phyloP scores from a whole-genome alignment of 352 stramenopile genomes.

The Phytophthora vignae region DNA sequence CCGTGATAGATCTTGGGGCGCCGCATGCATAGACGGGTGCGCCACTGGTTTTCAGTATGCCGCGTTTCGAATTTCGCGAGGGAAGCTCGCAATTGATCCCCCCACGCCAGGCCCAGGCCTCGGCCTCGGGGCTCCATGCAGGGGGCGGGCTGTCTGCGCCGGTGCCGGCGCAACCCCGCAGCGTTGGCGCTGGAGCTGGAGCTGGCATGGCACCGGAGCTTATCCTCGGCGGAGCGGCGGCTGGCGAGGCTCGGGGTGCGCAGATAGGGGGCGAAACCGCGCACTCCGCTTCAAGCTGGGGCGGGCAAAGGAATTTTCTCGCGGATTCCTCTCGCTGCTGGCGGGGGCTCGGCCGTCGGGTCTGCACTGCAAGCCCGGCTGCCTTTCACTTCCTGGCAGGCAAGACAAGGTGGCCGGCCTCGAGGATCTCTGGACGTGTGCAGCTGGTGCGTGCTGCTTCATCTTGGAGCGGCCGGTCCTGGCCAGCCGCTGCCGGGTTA shows the following conservation, averaged over 20 bases:
- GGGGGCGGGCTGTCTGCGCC: background rate
- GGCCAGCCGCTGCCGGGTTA: conserved; percentile 10
- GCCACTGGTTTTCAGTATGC: conserved; percentile 23
- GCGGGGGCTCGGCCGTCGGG: background rate
- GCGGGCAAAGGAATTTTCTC: conserved; percentile 12
- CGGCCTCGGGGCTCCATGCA: background rate
- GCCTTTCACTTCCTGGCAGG: no score
- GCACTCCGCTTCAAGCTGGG: conserved; percentile 1
- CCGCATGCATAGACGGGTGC: conserved; percentile 5
- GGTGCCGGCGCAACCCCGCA: no score
- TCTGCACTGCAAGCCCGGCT: background rate
- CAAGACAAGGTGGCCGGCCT: no score
- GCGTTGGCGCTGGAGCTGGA: background rate
- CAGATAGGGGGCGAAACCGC: background rate
- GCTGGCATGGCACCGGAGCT: background rate
- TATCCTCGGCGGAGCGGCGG: background rate
- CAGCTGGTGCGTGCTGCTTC: conserved; percentile 8
- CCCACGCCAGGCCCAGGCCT: background rate
- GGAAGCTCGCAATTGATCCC: background rate
- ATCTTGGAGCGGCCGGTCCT: conserved; percentile 12
- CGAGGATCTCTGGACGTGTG: no score
- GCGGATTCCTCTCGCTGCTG: conserved; percentile 9
- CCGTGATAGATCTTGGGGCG: conserved; percentile 5
- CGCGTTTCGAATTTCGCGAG: conserved; percentile 24
- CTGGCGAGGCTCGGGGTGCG: background rate